These are phyloP conservation scores for Leucoagaricus sp. DNA, from an alignment of 1,284 basidiomycete genomes.

Conservation along the genomic window DNA sequence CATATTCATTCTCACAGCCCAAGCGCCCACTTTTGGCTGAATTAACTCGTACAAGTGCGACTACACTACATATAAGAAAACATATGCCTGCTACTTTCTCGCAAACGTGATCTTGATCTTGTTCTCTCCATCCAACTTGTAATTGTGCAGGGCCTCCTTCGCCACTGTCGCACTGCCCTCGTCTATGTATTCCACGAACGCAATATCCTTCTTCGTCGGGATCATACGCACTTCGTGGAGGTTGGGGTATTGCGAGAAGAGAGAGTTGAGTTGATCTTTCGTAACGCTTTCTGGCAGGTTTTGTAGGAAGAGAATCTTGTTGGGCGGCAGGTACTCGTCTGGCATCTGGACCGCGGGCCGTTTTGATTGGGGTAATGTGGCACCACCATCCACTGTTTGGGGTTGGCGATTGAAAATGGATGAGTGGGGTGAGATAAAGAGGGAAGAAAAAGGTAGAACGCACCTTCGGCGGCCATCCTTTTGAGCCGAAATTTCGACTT, in stretches of 20 bases:
- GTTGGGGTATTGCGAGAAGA: slow-evolving; percentile 94
- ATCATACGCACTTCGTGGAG: slow-evolving; percentile 95
- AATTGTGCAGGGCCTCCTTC: slow-evolving; percentile 94
- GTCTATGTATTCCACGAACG: slow-evolving; percentile 95
- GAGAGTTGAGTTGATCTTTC: slow-evolving; percentile 84
- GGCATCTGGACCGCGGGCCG: slow-evolving; percentile 92
- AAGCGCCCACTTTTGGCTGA: neutral
- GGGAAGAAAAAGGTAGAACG: slow-evolving; percentile 23
- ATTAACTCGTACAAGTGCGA: slow-evolving; percentile 7
- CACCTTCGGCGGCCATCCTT: slow-evolving; percentile 77
- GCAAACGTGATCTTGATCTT: slow-evolving; percentile 82
- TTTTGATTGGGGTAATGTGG: slow-evolving; percentile 65
- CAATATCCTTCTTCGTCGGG: slow-evolving; percentile 93
- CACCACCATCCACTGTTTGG: slow-evolving; percentile 65
- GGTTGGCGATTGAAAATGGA: slow-evolving; percentile 9
- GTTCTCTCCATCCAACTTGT: slow-evolving; percentile 93
- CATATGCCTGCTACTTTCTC: slow-evolving; percentile 31
- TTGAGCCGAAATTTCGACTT: slow-evolving; percentile 84
- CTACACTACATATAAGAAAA: neutral
- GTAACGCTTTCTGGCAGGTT: slow-evolving; percentile 91
- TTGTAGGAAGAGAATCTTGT: slow-evolving; percentile 98
- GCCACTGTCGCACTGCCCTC: slow-evolving; percentile 87
- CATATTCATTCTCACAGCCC: slow-evolving; percentile 7
- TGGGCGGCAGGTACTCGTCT: slow-evolving; percentile 98
- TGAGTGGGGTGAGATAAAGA: neutral